Base-by-base conservation (phyloP, 352 stramenopile species). In the Phytophthora aleatoria region DNA sequence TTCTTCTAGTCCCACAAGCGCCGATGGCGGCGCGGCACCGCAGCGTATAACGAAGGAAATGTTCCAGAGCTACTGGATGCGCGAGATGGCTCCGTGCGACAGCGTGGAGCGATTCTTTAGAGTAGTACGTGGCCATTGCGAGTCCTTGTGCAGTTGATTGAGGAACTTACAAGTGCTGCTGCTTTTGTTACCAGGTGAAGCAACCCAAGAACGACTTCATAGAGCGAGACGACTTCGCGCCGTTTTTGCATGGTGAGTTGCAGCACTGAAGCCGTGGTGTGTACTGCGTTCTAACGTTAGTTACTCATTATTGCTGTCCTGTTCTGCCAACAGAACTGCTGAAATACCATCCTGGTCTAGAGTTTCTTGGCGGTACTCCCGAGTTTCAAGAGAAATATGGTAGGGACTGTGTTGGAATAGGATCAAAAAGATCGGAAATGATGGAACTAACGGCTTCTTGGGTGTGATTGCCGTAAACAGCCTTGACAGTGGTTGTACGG, bases 341-440 rank as follows among this genome's bases (percentile, higher is more conserved):
- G 28, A 96, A 94, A 74, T 96, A 95, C 64, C 84, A 93, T 67
- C 84, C 86, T 43, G 97, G 97, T 39, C 77, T 99, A 28, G 96
- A 99, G 64, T 99, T 99, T 74, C 80, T 99, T 33, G 92, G 94
- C 41, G 95, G 94, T 49, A 98, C 98, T 59, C 91, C 95, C n/a
- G 97, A 99, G 71, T 99, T 99, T 81, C 97, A 99, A 80, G 95
- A 99, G 68, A 99, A 99, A 89, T 99, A 99, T 79, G 87, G 85
- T 92, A 62, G 7, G 69, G 59, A 15, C 24, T n/a, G n/a, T 42
- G 56, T n/a, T 64, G 39, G 39, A 24, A 44, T 44, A n/a, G 20
- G 20, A 20, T 20, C 20, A 20, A 20, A 20, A 20, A 20, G 20
- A 20, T 20, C 20, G 12, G 27, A 24, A 35, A 15, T 31, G 15